These are phyloP conservation scores for Teunomyces gatunensis DNA, from an alignment of 805 yeast genomes.

Conservation along the genomic window DNA sequence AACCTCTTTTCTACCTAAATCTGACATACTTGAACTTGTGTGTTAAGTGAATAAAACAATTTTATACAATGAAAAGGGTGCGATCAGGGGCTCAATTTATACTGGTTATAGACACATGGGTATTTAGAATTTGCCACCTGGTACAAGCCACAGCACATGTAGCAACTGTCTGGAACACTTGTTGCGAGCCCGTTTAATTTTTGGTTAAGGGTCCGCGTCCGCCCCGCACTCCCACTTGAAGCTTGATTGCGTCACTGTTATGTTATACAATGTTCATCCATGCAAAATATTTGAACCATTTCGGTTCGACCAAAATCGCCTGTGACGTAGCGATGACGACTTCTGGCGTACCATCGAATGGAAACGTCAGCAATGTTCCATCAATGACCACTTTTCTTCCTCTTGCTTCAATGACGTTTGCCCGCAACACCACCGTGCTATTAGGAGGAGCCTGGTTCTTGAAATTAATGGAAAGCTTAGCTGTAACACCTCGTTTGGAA, in stretches of 20 bases:
- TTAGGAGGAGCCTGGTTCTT: conserved; percentile 60
- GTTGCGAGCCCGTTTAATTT: too few relatives aligned
- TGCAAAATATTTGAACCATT: conserved; percentile 75
- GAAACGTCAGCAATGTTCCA: conserved; percentile 61
- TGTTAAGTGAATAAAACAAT: background rate
- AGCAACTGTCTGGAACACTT: background rate
- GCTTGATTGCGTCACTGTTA: too few relatives aligned
- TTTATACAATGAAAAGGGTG: background rate
- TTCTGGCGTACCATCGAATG: conserved; percentile 17
- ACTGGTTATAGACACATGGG: too few relatives aligned
- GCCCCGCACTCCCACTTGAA: too few relatives aligned
- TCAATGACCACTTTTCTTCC: conserved; percentile 82
- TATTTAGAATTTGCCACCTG: background rate
- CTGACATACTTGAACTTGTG: conserved; percentile 30
- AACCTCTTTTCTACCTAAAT: conserved; percentile 43
- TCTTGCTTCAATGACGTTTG: conserved; percentile 59
- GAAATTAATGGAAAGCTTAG: conserved; percentile 65
- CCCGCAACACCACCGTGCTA: conserved; percentile 62
- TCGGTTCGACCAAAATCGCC: conserved; percentile 81
- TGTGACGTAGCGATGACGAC: conserved; percentile 53
- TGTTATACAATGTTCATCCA: conserved; percentile 24
- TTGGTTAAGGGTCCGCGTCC: too few relatives aligned
- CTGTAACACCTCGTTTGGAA: conserved; percentile 84
- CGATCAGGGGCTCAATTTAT: background rate
- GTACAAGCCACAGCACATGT: background rate